Base-by-base conservation (phyloP, 2,329 filamentous ascomycete genomes). In the Colletotrichum simmondsii region DNA sequence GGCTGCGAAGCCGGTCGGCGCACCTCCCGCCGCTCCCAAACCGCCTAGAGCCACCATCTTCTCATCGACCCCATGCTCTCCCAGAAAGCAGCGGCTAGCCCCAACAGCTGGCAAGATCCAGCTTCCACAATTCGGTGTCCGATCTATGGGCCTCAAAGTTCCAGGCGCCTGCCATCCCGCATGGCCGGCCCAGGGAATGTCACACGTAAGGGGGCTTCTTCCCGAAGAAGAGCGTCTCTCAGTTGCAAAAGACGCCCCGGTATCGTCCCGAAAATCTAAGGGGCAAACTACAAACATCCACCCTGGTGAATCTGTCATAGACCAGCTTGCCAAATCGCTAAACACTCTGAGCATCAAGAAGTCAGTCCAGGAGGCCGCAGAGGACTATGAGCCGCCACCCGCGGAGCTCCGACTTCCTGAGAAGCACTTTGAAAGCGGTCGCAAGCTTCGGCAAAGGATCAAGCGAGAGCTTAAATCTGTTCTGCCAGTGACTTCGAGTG, bases 101-200 rank as follows among this genome's bases (percentile, higher is more conserved):
- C 80, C 81, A 2, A 67, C 77, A 0, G 72, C 81, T 4, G 80
- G 77, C 16, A 82, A 81, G 24, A 71, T 82, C 14, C 83, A 81
- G n/a, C 71, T 83, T 19, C 83, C 85, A 0, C 81, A 83, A 14
- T 87, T 88, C 72, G 86, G 88, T 3, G 77, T 80, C 30, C 87
- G 82, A 67, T 83, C 84, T 5, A 77, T 80, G 3, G 85, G 83
- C 0, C 77, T 90, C 5, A 94, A 90, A 77, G 86, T 92, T n/a
- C 90, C 92, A 0, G 93, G 93, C 2, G 87, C 92, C 10, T 84
- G 86, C 74, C 87, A 93, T 66, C 89, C 94, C 4, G 85, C 90
- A n/a, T 97, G 94, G 92, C 94, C 94, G 49, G 88, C 89, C 61
- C 86, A 87, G 74, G 92, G 86, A 7, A 90, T 90, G 79, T 82